Conservation (phyloP, 495 filamentous ascomycete genomes). For the Lineolata rhizophorae region DNA sequence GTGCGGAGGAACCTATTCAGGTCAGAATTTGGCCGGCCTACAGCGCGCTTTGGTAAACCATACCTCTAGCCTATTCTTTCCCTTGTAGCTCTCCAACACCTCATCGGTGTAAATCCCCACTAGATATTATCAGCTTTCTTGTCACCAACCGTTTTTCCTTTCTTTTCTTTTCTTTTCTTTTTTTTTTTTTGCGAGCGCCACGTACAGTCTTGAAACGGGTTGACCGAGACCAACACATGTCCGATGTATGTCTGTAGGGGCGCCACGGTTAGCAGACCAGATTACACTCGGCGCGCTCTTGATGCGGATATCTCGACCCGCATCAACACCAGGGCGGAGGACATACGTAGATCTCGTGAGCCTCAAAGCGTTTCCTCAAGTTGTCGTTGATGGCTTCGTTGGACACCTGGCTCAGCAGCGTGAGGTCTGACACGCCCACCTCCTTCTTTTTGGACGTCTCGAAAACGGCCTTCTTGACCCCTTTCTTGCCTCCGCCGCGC, state of each 20-base stretch:
- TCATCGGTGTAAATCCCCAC: slow-evolving; percentile 95
- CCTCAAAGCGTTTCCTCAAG: slow-evolving; percentile 88
- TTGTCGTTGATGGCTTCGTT: slow-evolving; percentile 99
- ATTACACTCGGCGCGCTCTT: too few species aligned
- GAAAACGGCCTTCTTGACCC: slow-evolving; percentile 86
- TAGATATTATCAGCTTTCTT: slow-evolving; percentile 14
- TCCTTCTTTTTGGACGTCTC: slow-evolving; percentile 97
- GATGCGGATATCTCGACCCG: too few species aligned
- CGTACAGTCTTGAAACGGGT: slow-evolving; percentile 80
- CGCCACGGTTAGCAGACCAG: slow-evolving; percentile 1
- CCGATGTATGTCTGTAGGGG: slow-evolving; percentile 80
- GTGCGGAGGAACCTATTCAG: slow-evolving; percentile 50
- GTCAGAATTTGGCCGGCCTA: too few species aligned
- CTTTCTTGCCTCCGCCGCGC: slow-evolving; percentile 25
- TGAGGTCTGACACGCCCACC: slow-evolving; percentile 94
- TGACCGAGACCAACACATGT: slow-evolving; percentile 98
- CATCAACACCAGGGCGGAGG: too few species aligned
- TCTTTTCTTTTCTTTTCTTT: too few species aligned
- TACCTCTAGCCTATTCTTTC: slow-evolving; percentile 93
- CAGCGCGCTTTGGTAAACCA: neutral
- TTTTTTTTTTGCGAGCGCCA: neutral
- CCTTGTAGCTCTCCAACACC: slow-evolving; percentile 75
- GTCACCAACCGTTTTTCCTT: neutral
- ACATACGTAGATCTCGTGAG: slow-evolving; percentile 84
- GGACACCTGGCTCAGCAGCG: slow-evolving; percentile 90